Evolutionary conservation across 1,284 basidiomycete species (phyloP).

Genomic region (Sanghuangporus weigelae): DNA sequence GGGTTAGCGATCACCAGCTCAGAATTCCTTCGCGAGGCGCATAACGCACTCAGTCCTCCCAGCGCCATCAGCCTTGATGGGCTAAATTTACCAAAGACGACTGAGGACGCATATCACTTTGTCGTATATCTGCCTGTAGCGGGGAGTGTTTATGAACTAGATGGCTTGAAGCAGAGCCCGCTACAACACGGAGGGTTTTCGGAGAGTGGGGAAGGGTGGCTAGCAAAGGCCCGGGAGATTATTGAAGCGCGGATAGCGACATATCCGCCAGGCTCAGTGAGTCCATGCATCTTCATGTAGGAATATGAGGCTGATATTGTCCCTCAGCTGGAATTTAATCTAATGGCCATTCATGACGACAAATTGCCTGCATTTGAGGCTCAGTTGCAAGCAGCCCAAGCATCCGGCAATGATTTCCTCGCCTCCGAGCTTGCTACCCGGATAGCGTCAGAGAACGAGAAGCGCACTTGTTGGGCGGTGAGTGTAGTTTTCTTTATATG

Average conservation of each 20-base stretch:
- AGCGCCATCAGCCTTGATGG: constrained; percentile 79
- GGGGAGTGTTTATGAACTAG: constrained; percentile 85
- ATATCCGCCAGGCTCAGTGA: constrained; percentile 78
- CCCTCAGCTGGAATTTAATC: constrained; percentile 80
- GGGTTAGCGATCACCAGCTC: constrained; percentile 83
- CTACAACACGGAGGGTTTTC: constrained; percentile 73
- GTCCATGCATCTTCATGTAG: constrained; percentile 27
- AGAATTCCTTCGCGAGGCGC: constrained; percentile 80
- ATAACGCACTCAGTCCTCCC: constrained; percentile 88
- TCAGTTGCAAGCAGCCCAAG: constrained; percentile 46
- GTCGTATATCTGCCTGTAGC: constrained; percentile 83
- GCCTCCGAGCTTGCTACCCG: constrained; percentile 52
- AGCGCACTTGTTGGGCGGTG: constrained; percentile 78
- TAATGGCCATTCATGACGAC: constrained; percentile 80
- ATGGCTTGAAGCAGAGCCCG: constrained; percentile 76
- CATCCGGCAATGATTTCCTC: constrained; percentile 38
- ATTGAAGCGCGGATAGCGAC: constrained; percentile 83
- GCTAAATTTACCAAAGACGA: constrained; percentile 59
- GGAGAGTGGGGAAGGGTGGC: constrained; percentile 72
- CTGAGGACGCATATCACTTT: constrained; percentile 91
- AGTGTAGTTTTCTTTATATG: constrained; percentile 31
- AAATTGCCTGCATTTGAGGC: constrained; percentile 63
- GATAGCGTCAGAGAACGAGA: constrained; percentile 71
- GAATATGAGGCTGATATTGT: constrained; percentile 13
- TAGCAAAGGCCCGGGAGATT: constrained; percentile 75